Evolutionary conservation across 2,329 filamentous ascomycete species (phyloP), one percentile per base, ranked within the genome.

Genomic region (Pseudogymnoascus sp.): DNA sequence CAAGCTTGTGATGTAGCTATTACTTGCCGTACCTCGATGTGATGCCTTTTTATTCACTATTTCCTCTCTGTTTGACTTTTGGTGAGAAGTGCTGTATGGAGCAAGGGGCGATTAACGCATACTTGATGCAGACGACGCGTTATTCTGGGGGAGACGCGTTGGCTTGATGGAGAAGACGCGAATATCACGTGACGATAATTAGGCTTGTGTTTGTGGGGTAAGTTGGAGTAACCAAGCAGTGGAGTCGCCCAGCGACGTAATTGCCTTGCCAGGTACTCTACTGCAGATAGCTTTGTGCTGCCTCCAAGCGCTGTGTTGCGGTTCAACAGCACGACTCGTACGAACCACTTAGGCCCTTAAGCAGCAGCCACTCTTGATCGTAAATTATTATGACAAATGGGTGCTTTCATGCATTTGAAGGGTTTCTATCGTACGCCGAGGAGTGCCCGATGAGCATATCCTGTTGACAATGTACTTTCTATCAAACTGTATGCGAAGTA

Each of bases 391-490:
- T 54, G 47, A 54, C 47, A 35, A 21, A 54, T 33, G 26, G 15
- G 24, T 50, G 44, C 26, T 50, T 50, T 50, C 47, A 54, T 33
- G 29, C 47, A 54, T 54, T 54, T 54, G 29, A 54, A 33, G 35
- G 47, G 47, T 54, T 54, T 54, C 29, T 33, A 35, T 33, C 15
- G 44, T 15, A 33, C 47, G 26, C 47, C 47, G 47, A 54, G 29
- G 47, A 54, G 15, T 54, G 47, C 47, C 47, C 47, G 15, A 54
- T 54, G 29, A 54, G 47, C 47, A 54, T 54, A 54, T 33, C 29
- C 47, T 54, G 26, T 54, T 54, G 47, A 54, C 47, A n/a, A 54
- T 54, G 47, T 21, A 13, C 29, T 21, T 54, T 54, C n/a, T 54
- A 54, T 35, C 47, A 17, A 54, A 54, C 47, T 21, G 29, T 33